Evolutionary conservation across 768 basidiomycete genomes (phyloP), one percentile per base, ranked within the genome.

Genomic region (Termitomyces sp.): DNA sequence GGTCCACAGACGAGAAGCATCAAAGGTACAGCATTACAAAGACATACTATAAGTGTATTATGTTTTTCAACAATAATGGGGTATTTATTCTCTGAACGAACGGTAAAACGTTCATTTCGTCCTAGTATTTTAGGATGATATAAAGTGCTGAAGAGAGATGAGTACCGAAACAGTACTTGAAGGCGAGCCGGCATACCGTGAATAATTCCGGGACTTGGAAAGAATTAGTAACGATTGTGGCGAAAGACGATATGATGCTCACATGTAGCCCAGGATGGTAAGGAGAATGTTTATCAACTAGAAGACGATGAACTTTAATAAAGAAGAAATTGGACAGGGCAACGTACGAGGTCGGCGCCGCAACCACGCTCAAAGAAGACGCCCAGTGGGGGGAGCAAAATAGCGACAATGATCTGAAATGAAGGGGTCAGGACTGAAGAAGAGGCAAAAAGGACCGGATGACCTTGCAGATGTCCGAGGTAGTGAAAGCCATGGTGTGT

Each of bases 341-440:
- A 54, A 81, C 86, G 54, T 66, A 89, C 85, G 46, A 95, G 72
- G 70, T 95, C 92, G 22, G 81, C 84, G 37, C 77, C 75, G 69
- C 92, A 95, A 27, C 94, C 94, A 55, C 91, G 81, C 76, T 95
- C 93, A 27, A 95, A 74, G 76, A 94, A 93, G 27, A 96, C 94
- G 57, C 88, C 93, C 2, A 96, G 69, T 59, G 94, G 94, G 11
- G 93, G 91, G 15, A 93, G 66, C 69, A 92, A 64, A 73, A 93
- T 78, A 59, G 90, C 90, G 56, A 85, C 66, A 60, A 81, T 63
- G 62, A 76, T 75, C 84, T 88, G 63, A 50, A 48, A 24, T 27
- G n/a, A 18, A 61, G 41, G 30, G 12, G 48, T 53, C 73, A 63
- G 57, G 34, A 47, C 42, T 24, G 12, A 7, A 44, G 13, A 20